Base-by-base conservation (phyloP, 2,329 filamentous ascomycete genomes). In the Coniochaeta sp. region DNA sequence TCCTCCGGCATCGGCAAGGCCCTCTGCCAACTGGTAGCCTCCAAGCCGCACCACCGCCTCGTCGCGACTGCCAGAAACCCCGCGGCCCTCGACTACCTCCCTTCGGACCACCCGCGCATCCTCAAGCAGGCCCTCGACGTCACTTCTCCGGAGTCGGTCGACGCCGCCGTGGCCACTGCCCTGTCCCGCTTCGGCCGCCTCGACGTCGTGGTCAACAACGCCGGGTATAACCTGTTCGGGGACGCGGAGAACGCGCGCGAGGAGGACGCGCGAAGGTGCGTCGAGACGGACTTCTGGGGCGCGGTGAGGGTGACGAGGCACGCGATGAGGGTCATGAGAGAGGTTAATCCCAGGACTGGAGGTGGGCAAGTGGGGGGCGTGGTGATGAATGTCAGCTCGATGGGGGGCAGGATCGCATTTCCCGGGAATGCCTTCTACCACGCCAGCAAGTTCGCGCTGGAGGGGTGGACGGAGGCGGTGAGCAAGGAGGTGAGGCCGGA, bases 371-470 rank as follows among this genome's bases (percentile, higher is more conserved):
- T 66, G 54, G 81, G 82, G 3, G 83, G 82, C 8, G 70, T 81
- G 6, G 79, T 86, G 14, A 70, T 84, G 40, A 81, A 86, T 61
- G 69, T 86, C 42, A 82, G 79, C 5, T 83, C 79, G 3, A 77
- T 86, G 65, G 82, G 80, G 4, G 77, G 77, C 0, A 73, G 69
- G 58, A 61, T 68, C 9, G 73, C 69, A 1, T 73, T 68, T 32
- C 71, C 75, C 0, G 71, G 71, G 1, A 64, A 67, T 34, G 68
- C 73, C 0, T 74, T 73, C 56, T 79, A 79, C 57, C 74, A 77
- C 50, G 72, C 72, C 0, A 70, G 69, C 58, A 80, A 80, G 66
- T 79, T 77, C 59, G 77, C 75, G 0, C 64, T 79, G 10, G 77
- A 79, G 63, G 79, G 78, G 0, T 80, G 75, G 62, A 79, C 79